Percentiles rank a stretch among this genome's conserved stretches.
phyloP scores from a whole-genome alignment of 2,329 filamentous ascomycete genomes.

The Microsporum ferrugineum region DNA sequence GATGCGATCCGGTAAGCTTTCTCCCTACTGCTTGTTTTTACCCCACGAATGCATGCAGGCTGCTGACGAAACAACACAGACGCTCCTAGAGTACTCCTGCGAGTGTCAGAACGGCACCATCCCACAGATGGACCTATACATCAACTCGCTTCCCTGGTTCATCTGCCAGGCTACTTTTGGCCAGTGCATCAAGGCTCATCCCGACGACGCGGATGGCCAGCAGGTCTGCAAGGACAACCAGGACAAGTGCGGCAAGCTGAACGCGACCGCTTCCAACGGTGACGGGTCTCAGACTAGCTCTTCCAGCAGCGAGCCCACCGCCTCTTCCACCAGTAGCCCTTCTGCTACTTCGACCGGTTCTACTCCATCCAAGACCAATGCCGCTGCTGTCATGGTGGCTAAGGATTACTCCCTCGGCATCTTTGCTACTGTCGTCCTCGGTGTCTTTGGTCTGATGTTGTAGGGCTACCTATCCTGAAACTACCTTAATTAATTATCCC shows the following conservation, averaged over 20 bases:
- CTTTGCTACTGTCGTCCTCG: conserved; percentile 43
- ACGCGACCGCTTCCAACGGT: conserved; percentile 32
- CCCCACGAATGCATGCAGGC: conserved; percentile 9
- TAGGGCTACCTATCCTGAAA: conserved; percentile 24
- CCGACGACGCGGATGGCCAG: conserved; percentile 38
- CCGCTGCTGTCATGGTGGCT: conserved; percentile 36
- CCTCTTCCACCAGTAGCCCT: conserved; percentile 23
- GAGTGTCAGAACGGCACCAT: conserved; percentile 44
- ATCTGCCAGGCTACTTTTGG: conserved; percentile 45
- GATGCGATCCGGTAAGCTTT: conserved; percentile 45
- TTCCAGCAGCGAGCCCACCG: conserved; percentile 18
- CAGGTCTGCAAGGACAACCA: conserved; percentile 38
- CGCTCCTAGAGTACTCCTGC: conserved; percentile 45
- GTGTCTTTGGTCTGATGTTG: conserved; percentile 47
- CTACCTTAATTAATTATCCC: neutral
- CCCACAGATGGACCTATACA: conserved; percentile 47
- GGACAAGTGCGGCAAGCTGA: conserved; percentile 40
- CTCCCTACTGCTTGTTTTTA: neutral
- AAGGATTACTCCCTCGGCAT: conserved; percentile 43
- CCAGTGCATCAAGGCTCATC: conserved; percentile 38
- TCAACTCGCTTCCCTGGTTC: conserved; percentile 48
- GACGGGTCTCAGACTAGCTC: conserved; percentile 18
- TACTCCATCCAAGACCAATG: conserved; percentile 26
- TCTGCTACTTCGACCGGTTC: conserved; percentile 19
- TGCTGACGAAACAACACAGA: conserved; percentile 24